Evolutionary conservation across 495 filamentous ascomycete species (phyloP).

Genomic region (Penicillium dipodomyicola): DNA sequence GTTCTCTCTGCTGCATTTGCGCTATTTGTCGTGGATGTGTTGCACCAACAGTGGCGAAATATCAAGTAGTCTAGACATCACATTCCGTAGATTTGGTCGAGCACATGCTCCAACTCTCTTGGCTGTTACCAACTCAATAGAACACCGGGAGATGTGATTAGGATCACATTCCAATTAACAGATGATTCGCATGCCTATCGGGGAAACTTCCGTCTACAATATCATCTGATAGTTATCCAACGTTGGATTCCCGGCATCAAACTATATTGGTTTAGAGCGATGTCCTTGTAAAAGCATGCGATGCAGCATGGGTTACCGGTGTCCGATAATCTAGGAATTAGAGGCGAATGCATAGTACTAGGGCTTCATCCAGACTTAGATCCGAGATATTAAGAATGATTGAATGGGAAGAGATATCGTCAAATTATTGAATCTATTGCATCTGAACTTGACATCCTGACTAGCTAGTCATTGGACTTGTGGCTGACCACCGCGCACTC

Average conservation of each 20-base stretch:
- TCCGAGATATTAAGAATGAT: too few species aligned
- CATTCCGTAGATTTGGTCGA: constrained; percentile 48
- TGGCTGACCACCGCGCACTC: constrained; percentile 32
- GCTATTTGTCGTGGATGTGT: constrained; percentile 15
- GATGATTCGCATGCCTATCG: constrained; percentile 60
- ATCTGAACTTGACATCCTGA: constrained; percentile 38
- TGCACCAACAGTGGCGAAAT: constrained; percentile 58
- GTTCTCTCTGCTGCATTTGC: background rate
- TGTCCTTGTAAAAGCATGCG: background rate
- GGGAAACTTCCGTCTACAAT: background rate
- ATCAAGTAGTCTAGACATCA: background rate
- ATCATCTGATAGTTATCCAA: background rate
- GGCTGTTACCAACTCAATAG: constrained; percentile 34
- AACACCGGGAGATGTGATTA: background rate
- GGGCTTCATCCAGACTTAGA: background rate
- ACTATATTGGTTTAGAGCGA: background rate
- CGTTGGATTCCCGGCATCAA: background rate
- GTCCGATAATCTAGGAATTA: background rate
- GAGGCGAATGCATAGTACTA: background rate
- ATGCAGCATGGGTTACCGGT: background rate
- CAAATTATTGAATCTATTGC: constrained; percentile 55
- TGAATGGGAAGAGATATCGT: too few species aligned
- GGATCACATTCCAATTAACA: constrained; percentile 26
- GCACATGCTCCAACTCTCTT: constrained; percentile 51
- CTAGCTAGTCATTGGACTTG: too few species aligned